phyloP scores from a whole-genome alignment of 495 filamentous ascomycete species.

The Penicillium lagena region DNA sequence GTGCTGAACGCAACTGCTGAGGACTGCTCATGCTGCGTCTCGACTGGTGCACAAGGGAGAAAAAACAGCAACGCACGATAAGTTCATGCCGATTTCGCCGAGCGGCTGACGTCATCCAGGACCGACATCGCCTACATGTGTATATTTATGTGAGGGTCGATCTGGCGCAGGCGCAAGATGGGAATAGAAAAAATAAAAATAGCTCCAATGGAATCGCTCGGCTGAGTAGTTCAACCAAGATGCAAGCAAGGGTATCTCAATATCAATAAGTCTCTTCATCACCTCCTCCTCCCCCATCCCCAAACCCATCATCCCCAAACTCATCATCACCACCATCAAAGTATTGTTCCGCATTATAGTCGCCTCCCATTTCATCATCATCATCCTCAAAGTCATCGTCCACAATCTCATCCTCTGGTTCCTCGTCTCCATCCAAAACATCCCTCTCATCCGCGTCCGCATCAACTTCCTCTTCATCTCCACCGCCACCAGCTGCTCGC shows the following conservation, averaged over 20 bases:
- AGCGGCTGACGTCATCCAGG: constrained; percentile 20
- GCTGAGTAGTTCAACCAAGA: constrained; percentile 2
- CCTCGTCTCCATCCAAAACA: constrained; percentile 40
- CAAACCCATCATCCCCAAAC: constrained; percentile 43
- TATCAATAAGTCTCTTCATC: constrained; percentile 44
- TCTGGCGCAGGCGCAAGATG: too few species aligned
- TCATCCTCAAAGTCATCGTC: constrained; percentile 53
- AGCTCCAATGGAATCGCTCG: neutral
- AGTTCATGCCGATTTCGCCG: constrained; percentile 12
- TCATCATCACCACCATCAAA: constrained; percentile 60
- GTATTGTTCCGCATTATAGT: constrained; percentile 62
- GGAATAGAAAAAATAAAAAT: neutral
- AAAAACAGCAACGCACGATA: neutral
- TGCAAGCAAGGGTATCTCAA: constrained; percentile 32
- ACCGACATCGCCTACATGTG: constrained; percentile 1
- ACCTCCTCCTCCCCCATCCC: constrained; percentile 41
- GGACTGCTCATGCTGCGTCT: constrained; percentile 17
- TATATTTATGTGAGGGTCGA: too few species aligned
- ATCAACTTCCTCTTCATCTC: constrained; percentile 27
- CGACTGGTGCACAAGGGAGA: neutral
- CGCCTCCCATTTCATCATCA: constrained; percentile 51
- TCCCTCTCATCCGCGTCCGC: constrained; percentile 29
- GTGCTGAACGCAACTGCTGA: constrained; percentile 44
- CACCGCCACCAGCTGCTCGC: constrained; percentile 23
- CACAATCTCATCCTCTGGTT: constrained; percentile 43